Conservation (phyloP, 768 basidiomycete genomes). For the Lyophyllum shimeji region DNA sequence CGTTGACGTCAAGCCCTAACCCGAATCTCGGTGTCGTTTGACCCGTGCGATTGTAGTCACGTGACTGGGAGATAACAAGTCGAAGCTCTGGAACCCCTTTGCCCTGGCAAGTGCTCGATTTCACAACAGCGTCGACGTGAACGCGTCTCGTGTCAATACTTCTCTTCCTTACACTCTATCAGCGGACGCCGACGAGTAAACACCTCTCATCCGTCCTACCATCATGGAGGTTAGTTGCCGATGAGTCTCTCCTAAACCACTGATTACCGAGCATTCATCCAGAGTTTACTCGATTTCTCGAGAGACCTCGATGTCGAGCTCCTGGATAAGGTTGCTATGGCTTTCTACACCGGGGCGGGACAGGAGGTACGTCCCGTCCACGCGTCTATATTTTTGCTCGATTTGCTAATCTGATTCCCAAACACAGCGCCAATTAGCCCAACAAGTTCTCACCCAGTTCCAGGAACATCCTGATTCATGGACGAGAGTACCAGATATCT, state of each 20-base stretch:
- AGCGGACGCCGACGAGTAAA: conserved; percentile 13
- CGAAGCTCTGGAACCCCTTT: conserved; percentile 34
- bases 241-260: conserved; percentile 7
- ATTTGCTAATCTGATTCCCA: conserved; percentile 25
- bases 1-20: conserved; percentile 11
- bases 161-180: not conserved
- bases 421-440: conserved; percentile 88
- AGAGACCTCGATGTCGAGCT: conserved; percentile 90
- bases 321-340: conserved; percentile 91
- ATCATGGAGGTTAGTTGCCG: conserved; percentile 49
- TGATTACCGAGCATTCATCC: conserved; percentile 22
- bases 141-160: conserved; percentile 12
- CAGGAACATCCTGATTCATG: conserved; percentile 96
- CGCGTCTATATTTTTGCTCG: conserved; percentile 8
- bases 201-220: conserved; percentile 15
- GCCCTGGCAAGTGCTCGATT: conserved; percentile 37
- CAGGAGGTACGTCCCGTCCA: conserved; percentile 59
- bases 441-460: conserved; percentile 91
- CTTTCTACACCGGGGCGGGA: conserved; percentile 77
- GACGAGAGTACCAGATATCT: conserved; percentile 93
- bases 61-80: conserved; percentile 23
- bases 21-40: not conserved
- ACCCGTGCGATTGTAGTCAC: conserved; percentile 18
- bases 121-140: conserved; percentile 11
- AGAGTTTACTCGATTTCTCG: conserved; percentile 93